phyloP scores from a whole-genome alignment of 2,329 filamentous ascomycete species.

The Mycosphaerelloides madeirae region DNA sequence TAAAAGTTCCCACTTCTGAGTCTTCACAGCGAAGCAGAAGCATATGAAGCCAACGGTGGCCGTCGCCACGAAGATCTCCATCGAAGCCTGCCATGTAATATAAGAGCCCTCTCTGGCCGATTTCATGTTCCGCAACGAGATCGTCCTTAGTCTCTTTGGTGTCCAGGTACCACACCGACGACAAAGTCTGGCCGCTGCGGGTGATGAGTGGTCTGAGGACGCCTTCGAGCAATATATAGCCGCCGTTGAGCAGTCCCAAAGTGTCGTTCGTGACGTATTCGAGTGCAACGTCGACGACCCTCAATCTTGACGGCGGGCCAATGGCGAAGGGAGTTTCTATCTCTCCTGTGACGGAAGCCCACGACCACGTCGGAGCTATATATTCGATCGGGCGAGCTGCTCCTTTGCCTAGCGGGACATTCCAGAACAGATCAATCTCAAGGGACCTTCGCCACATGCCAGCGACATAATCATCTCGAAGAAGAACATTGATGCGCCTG shows the following conservation, averaged over 20 bases:
- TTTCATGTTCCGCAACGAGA: no score
- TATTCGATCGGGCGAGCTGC: not conserved
- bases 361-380: conserved; percentile 3
- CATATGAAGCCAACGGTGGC: not conserved
- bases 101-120: no score
- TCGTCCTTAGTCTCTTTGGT: no score
- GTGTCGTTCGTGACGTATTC: no score
- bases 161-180: no score
- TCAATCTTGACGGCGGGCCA: no score
- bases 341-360: not conserved
- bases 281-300: no score
- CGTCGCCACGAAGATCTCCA: no score
- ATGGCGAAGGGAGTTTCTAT: not conserved
- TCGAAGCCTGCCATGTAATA: not conserved
- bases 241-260: no score
- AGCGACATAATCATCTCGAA: conserved; percentile 5
- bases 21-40: not conserved
- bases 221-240: no score
- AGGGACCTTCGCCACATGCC: conserved; percentile 5
- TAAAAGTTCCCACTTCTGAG: not conserved
- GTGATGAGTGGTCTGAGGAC: no score
- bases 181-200: no score
- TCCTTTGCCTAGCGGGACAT: not conserved
- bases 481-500: not conserved
- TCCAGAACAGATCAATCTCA: conserved; percentile 1